Evolutionary conservation across 2,329 filamentous ascomycete genomes (phyloP), one percentile per base, ranked within the genome.

Genomic region (Onygenales sp.): DNA sequence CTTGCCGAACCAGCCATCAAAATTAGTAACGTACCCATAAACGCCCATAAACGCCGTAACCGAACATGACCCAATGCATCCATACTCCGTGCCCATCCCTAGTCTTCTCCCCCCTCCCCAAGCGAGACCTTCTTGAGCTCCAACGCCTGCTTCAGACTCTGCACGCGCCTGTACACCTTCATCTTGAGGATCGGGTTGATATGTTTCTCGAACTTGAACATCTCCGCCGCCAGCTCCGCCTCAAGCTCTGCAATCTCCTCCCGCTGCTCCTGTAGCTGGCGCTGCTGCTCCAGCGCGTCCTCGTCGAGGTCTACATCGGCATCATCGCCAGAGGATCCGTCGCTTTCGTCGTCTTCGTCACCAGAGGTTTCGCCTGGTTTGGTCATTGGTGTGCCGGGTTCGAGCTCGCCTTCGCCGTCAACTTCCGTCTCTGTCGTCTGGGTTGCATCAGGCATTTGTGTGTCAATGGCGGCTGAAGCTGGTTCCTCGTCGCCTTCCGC

Each of bases 161-260:
- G 70, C 39, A 73, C 71, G 11, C 73, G 70, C 55, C 69, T 68
- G 32, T 69, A 69, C 58, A 75, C 67, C 61, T 75, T 75, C 51
- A 62, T 63, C 55, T 69, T 70, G 50, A 73, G 54, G 55, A 73
- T 73, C 5, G 63, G 59, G 49, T 74, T 74, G 50, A 62, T 59
- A 55, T 70, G 66, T 42, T 63, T 63, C 59, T 74, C 69, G 66
- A 69, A 73, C 43, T 67, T 65, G 33, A 61, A 61, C 0, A 68
- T 73, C 53, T 73, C 69, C 2, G 65, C 60, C 9, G 64, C 63
- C 42, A 73, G 69, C 35, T 70, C 59, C 2, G 65, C 64, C 50
- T 75, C 71, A 17, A 75, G 58, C 50, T 75, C 72, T 1, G 63
- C 65, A 54, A 75, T 72, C 53, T 73, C 67, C 56, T 76, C 73